These are phyloP conservation scores for Coemansia sp. DNA, from an alignment of 192 early-diverging fungal genomes.

Conservation along the genomic window DNA sequence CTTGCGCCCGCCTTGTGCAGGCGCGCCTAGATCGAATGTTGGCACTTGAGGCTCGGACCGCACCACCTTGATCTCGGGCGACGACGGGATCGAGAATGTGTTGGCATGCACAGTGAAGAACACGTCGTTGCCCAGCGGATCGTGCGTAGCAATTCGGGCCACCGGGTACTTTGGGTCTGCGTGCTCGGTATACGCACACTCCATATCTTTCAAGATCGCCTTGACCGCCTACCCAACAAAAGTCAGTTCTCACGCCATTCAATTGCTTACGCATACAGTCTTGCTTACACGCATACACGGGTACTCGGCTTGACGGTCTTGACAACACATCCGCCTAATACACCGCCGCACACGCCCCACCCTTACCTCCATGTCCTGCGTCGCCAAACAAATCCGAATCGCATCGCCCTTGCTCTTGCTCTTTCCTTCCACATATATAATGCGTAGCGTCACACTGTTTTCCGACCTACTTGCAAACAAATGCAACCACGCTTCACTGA, in stretches of 20 bases:
- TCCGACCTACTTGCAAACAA: slow-evolving; percentile 52
- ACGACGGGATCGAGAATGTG: slow-evolving; percentile 54
- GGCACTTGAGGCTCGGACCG: background rate
- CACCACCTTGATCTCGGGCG: slow-evolving; percentile 28
- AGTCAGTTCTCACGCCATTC: no score
- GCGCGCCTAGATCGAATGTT: background rate
- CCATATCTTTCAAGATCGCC: slow-evolving; percentile 12
- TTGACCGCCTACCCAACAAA: slow-evolving; percentile 8
- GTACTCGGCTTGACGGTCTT: background rate
- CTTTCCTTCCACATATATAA: slow-evolving; percentile 29
- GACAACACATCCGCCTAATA: background rate
- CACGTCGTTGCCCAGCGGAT: slow-evolving; percentile 82
- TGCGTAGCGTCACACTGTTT: slow-evolving; percentile 41
- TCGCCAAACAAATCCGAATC: slow-evolving; percentile 31
- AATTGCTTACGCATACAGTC: slow-evolving; percentile 2
- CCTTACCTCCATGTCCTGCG: slow-evolving; percentile 36
- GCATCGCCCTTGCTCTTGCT: background rate
- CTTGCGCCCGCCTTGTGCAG: slow-evolving; percentile 43
- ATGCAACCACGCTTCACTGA: slow-evolving; percentile 58
- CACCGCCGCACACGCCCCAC: background rate
- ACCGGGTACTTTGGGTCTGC: slow-evolving; percentile 25
- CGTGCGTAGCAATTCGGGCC: slow-evolving; percentile 57
- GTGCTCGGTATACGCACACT: slow-evolving; percentile 28
- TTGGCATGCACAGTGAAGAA: slow-evolving; percentile 64
- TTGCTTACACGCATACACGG: background rate